Base-by-base conservation (phyloP, 2,329 filamentous ascomycete species). In the Colletotrichum tropicicola region DNA sequence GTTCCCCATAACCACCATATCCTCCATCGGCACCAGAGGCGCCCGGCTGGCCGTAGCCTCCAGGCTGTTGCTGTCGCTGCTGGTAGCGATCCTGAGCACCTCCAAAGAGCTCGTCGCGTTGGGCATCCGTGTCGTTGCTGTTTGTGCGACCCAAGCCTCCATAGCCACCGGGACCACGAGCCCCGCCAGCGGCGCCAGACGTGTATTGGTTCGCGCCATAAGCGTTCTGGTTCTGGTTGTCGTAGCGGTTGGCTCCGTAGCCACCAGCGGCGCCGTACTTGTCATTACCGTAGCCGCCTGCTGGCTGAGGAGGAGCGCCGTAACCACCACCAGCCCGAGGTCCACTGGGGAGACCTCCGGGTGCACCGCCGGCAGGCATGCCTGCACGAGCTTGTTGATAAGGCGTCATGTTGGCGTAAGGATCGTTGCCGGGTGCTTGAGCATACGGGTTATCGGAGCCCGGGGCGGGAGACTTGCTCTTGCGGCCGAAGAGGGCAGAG, bases 31-130 rank as follows among this genome's bases (percentile, higher is more conserved):
- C 60, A 4, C 47, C 56, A 27, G 56, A n/a, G 12, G 64, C 52
- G 4, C 48, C 61, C 12, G 73, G 73, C 27, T 52, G 43, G n/a
- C 65, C 63, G 10, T 69, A 48, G 1, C 59, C 59, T 21, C 51
- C 59, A 17, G 45, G 37, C 56, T 45, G 73, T 17, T 68, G 63
- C 39, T 67, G 63, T 63, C 75, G 78, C 68, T 83, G 79, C 54
- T 83, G 79, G 32, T 80, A 75, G 49, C 86, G 80, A 59, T 85
- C 75, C 30, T 84, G 77, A 3, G 87, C 87, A 48, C 84, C 84
- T 9, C 85, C 69, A 65, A 93, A 92, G 4, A 93, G 82, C 27
- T 85, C 87, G 72, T 91, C 86, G 41, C 89, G 83, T 68, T 89
- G 85, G 63, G 78, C 78, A 59, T 89, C 86, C 5, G 80, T 79